phyloP scores from a whole-genome alignment of 768 basidiomycete genomes.

The Lentinus tigrinus region DNA sequence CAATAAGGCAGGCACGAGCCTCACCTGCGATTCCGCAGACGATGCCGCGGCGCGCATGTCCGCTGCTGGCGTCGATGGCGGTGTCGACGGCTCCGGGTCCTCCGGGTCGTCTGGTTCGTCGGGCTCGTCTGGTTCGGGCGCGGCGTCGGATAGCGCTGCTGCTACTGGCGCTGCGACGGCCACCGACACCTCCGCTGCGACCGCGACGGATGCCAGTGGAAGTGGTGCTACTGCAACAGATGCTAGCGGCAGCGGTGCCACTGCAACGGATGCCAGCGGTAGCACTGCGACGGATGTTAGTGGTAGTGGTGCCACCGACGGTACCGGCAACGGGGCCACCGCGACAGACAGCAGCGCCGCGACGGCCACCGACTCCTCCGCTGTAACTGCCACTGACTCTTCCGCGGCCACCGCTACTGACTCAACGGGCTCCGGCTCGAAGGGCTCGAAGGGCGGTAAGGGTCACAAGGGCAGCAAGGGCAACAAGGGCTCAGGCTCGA shows the following conservation, averaged over 20 bases:
- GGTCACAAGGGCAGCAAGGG: no score
- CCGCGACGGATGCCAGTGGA: not conserved
- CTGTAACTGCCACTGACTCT: constrained; percentile 1
- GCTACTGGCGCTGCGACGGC: not conserved
- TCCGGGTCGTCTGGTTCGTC: not conserved
- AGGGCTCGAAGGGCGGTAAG: not conserved
- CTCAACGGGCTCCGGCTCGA: not conserved
- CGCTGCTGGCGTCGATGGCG: constrained; percentile 32
- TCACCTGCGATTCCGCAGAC: constrained; percentile 34
- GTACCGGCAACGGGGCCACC: not conserved
- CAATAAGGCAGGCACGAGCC: constrained; percentile 37
- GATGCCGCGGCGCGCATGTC: constrained; percentile 36
- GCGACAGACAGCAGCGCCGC: not conserved
- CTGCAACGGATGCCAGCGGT: not conserved
- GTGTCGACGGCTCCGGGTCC: constrained; percentile 16
- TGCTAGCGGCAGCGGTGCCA: not conserved
- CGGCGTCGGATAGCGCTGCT: not conserved
- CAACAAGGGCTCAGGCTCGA: no score
- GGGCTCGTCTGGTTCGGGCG: not conserved
- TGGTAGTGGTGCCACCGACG: not conserved
- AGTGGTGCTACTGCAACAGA: not conserved
- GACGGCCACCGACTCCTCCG: not conserved
- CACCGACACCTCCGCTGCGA: not conserved
- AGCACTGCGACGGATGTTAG: not conserved
- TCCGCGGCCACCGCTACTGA: not conserved